Conservation (phyloP, 73 alveolate species). For the Paramecium octaurelia region DNA sequence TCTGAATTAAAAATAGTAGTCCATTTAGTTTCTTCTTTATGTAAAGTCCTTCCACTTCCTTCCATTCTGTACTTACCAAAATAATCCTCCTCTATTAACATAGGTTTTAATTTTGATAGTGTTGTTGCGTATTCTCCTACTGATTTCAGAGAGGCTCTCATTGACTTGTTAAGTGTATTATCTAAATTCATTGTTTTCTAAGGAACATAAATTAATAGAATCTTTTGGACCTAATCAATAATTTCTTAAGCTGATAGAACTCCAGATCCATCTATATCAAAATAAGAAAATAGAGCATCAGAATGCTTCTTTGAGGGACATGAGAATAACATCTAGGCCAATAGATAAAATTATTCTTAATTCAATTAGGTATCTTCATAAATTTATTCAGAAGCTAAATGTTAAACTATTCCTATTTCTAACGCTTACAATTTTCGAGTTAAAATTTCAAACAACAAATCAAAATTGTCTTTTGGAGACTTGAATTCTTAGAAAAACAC, state of each 20-base stretch:
- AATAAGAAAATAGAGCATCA: slow-evolving; percentile 26
- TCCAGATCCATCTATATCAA: slow-evolving; percentile 1
- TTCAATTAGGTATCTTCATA: not conserved
- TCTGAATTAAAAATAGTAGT: slow-evolving; percentile 36
- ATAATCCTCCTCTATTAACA: slow-evolving; percentile 6
- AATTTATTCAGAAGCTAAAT: slow-evolving; percentile 28
- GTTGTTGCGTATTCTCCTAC: slow-evolving; percentile 27
- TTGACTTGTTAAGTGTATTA: not conserved
- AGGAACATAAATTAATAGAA: not conserved
- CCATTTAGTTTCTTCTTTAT: slow-evolving; percentile 19
- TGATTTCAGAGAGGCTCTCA: not conserved
- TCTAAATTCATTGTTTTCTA: not conserved
- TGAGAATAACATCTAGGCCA: slow-evolving; percentile 32
- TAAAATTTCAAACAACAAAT: slow-evolving; percentile 14
- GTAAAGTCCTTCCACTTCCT: not conserved
- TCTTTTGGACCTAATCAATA: not conserved
- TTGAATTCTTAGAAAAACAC: slow-evolving; percentile 39
- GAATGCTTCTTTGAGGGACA: slow-evolving; percentile 24
- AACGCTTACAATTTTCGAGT: slow-evolving; percentile 48
- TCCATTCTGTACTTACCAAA: slow-evolving; percentile 36
- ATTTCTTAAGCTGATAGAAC: slow-evolving; percentile 1
- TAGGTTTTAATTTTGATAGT: slow-evolving; percentile 11
- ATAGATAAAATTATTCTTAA: not conserved
- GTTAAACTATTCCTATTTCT: slow-evolving; percentile 3
- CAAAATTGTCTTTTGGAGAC: not conserved